Evolutionary conservation across 2,329 filamentous ascomycete species (phyloP), one percentile per base, ranked within the genome.

Genomic region (Colletotrichum sublineola): DNA sequence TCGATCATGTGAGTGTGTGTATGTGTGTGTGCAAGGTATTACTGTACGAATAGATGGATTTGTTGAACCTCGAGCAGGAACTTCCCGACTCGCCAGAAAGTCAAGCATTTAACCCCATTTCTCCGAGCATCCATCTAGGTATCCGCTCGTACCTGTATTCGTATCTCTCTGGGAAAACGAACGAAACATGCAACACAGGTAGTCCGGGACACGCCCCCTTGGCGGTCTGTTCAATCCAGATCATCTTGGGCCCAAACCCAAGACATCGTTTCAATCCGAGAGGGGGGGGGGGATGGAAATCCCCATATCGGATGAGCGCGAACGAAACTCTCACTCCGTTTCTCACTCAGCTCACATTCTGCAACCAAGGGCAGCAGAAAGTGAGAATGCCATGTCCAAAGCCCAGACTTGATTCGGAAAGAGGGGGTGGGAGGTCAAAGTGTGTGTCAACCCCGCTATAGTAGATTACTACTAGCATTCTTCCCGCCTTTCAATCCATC

Each of bases 311-410:
- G 46, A 62, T 5, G 44, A 24, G 29, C 29, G 31, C 31, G 18
- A 48, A 14, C 14, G 14, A 50, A 48, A 36, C 44, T 31, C 38
- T 42, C 56, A 42, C 56, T 44, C 58, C 8, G 2, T 33, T 48
- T 55, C 38, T 44, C n/a, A 33, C 62, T 56, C 29, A 64, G 50
- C 29, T 24, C 48, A 24, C 48, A 64, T n/a, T 29, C 15, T 53
- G 38, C 40, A 24, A 29, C 42, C 36, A 56, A 52, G 50, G 40
- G 33, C 44, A 50, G 33, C 61, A 52, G 38, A 58, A 58, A 65
- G 52, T 57, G 61, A 65, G 40, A 52, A 66, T 69, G 63, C 53
- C 42, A 69, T 42, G 15, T 29, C 29, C 38, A 50, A 38, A 31
- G 24, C 61, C 61, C 24, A 33, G 58, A 33, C 58, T n/a, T 36